Evolutionary conservation across 1,284 basidiomycete genomes (phyloP).

Genomic region (Cryptococcus sp.): DNA sequence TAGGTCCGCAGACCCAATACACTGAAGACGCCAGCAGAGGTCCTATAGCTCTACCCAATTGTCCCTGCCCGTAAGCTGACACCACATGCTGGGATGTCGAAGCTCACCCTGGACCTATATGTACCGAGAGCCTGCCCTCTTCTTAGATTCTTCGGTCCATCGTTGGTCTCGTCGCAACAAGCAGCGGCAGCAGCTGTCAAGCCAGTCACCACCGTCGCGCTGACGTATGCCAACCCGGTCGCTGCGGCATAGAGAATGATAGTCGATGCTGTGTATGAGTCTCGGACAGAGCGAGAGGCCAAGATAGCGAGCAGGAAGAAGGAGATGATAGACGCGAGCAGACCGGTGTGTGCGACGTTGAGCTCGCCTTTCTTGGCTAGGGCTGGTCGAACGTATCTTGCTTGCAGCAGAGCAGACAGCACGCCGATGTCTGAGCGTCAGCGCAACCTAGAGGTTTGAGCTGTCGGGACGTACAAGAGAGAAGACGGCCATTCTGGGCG

Average conservation of each 20-base stretch:
- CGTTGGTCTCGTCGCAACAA: slow-evolving; percentile 66
- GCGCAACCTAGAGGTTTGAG: neutral
- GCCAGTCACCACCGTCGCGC: slow-evolving; percentile 83
- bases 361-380: slow-evolving; percentile 64
- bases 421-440: slow-evolving; percentile 59
- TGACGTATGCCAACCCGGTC: slow-evolving; percentile 77
- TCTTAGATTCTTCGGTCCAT: slow-evolving; percentile 21
- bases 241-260: slow-evolving; percentile 65
- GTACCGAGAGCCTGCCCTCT: slow-evolving; percentile 70
- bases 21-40: slow-evolving; percentile 69
- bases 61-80: slow-evolving; percentile 53
- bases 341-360: slow-evolving; percentile 69
- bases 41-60: slow-evolving; percentile 81
- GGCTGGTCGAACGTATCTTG: slow-evolving; percentile 69
- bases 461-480: slow-evolving; percentile 52
- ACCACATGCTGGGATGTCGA: neutral
- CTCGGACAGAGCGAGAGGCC: slow-evolving; percentile 54
- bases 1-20: slow-evolving; percentile 61
- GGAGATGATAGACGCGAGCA: slow-evolving; percentile 62
- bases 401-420: slow-evolving; percentile 77
- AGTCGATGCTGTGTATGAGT: slow-evolving; percentile 22
- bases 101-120: slow-evolving; percentile 59
- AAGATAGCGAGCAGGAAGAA: slow-evolving; percentile 64
- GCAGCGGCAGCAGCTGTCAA: slow-evolving; percentile 78
- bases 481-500: slow-evolving; percentile 74